Percentiles rank a stretch among this genome's conserved stretches.
Conservation (phyloP, 1,284 basidiomycete species). For the Agaricales sp. region DNA sequence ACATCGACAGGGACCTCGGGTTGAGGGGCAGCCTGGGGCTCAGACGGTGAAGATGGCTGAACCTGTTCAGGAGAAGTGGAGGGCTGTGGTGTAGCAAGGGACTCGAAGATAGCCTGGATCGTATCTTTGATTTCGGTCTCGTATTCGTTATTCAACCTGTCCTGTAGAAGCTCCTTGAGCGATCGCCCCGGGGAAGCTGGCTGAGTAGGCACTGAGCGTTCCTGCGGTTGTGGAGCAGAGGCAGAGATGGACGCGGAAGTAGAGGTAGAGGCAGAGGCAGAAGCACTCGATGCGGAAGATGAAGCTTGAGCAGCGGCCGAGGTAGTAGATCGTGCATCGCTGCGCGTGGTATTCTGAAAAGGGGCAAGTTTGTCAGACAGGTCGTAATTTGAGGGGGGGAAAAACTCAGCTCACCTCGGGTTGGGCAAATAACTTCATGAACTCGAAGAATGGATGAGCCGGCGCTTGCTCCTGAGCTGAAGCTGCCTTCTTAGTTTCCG, state of each 20-base stretch:
- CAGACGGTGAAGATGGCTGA: neutral
- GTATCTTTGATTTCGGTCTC: conserved; percentile 25
- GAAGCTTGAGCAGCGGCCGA: neutral
- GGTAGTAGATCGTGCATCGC: no score
- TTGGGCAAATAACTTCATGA: neutral
- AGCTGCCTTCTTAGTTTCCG: no score
- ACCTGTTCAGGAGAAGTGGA: neutral
- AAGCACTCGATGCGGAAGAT: neutral
- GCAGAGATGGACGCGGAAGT: neutral
- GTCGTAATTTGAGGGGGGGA: no score
- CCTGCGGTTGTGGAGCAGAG: neutral
- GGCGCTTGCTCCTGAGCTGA: neutral
- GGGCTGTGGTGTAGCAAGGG: conserved; percentile 14
- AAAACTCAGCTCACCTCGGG: neutral
- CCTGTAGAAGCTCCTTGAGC: conserved; percentile 22
- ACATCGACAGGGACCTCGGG: conserved; percentile 5
- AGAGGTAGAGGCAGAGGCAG: neutral
- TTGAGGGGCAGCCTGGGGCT: conserved; percentile 6
- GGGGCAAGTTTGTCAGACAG: no score
- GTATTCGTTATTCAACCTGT: conserved; percentile 22
- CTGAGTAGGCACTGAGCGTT: neutral
- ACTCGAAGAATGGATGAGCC: neutral
- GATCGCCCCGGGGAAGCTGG: conserved; percentile 8
- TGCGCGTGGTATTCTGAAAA: no score
- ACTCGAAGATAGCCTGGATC: conserved; percentile 25